Base-by-base conservation (phyloP, 1,284 basidiomycete genomes). In the Testicularia cyperi region DNA sequence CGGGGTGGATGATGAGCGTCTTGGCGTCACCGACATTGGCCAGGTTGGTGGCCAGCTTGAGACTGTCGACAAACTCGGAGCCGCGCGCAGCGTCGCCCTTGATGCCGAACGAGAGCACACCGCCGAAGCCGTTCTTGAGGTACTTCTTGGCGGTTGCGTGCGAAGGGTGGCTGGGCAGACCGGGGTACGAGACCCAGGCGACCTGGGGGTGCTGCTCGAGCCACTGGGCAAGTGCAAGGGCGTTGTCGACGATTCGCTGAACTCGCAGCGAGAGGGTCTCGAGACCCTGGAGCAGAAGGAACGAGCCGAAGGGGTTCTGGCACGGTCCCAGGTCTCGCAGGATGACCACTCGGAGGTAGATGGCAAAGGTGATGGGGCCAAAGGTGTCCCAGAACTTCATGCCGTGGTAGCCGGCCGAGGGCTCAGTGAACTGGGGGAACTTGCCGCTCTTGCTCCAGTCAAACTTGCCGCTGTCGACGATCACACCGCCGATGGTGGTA, bases 391-490 rank as follows among this genome's bases (percentile, higher is more conserved):
- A 68, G 62, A 73, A 77, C 47, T 69, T 66, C 24, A 78, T 53
- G 31, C 89, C 90, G 72, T 92, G 89, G 77, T 92, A 92, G 4
- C 88, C 88, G 68, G 88, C 87, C 4, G 85, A 80, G 0, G 89
- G 88, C 68, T 86, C 82, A 7, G 87, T 90, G 80, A 92, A 88
- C 14, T 83, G 83, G 2, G 88, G 87, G 82, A 90, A 92, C 68
- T 84, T 84, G 35, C 85, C 85, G 7, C 85, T 86, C 42, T 79
- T 80, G 12, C 82, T 78, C 90, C 90, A 94, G 80, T 92, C 84
- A 69, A 92, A 92, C 66, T 74, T 90, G 42, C 89, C 89, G 19
- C 84, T 82, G 75, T 90, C 89, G 42, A 92, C 76, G 54, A 92
- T 80, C 16, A 91, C 85, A 49, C 90, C 90, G 5, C 82, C 89